A percentile compares a stretch with the other conserved stretches of the same genome.
These are phyloP conservation scores for Colletotrichum sojae DNA, from an alignment of 2,329 filamentous ascomycete genomes.

Conservation along the genomic window DNA sequence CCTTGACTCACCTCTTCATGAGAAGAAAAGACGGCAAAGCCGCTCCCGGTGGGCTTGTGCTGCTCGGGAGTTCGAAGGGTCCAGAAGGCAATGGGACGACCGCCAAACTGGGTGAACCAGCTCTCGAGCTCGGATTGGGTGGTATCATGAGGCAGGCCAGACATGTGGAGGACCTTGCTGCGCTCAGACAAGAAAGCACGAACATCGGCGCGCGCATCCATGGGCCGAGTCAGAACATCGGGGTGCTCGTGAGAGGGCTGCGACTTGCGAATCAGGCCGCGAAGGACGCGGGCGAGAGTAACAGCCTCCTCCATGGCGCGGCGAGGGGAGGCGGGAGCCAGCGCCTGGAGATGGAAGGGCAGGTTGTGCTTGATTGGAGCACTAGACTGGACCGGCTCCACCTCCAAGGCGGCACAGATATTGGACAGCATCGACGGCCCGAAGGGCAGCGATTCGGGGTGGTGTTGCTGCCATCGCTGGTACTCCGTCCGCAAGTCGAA, in stretches of 20 bases:
- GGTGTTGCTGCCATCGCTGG: slow-evolving; percentile 98
- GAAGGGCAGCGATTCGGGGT: slow-evolving; percentile 96
- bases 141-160: slow-evolving; percentile 95
- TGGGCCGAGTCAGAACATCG: slow-evolving; percentile 93
- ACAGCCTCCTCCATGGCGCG: slow-evolving; percentile 98
- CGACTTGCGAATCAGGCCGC: slow-evolving; percentile 94
- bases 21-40: slow-evolving; percentile 98
- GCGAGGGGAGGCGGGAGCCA: slow-evolving; percentile 94
- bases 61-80: slow-evolving; percentile 97
- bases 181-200: slow-evolving; percentile 95
- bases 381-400: slow-evolving; percentile 96
- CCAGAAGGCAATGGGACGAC: slow-evolving; percentile 98
- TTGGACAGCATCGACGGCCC: slow-evolving; percentile 96
- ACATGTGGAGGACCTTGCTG: slow-evolving; percentile 98
- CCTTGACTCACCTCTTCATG: slow-evolving; percentile 89
- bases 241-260: slow-evolving; percentile 94
- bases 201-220: slow-evolving; percentile 97
- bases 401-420: slow-evolving; percentile 97
- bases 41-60: slow-evolving; percentile 98
- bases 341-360: slow-evolving; percentile 95
- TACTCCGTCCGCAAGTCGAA: slow-evolving; percentile 98
- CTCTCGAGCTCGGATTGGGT: slow-evolving; percentile 99
- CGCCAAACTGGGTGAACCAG: slow-evolving; percentile 99
- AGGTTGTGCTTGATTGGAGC: slow-evolving; percentile 99
- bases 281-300: slow-evolving; percentile 91